Evolutionary conservation across 2,329 filamentous ascomycete genomes (phyloP), one percentile per base, ranked within the genome.

Genomic region (Fusarium abutilonis): DNA sequence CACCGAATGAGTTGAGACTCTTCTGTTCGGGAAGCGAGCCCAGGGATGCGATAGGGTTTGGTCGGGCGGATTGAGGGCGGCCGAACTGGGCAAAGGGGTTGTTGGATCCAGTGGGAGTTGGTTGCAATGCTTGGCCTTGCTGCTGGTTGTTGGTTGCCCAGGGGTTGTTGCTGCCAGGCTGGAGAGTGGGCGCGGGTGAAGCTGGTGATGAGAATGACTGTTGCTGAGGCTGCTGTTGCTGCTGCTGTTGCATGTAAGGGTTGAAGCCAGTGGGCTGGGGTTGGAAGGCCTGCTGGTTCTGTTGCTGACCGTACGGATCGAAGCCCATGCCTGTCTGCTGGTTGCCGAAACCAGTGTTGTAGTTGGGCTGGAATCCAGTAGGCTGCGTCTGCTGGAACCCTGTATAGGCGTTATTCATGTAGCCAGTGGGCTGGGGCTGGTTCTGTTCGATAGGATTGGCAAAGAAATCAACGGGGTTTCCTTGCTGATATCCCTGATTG

Each of bases 401-500:
- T 15, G 83, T 85, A 63, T 86, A 87, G 26, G 82, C 79, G 63
- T 84, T 83, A 51, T 76, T 74, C 75, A 86, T 79, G 66, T 80
- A 90, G n/a, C 92, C 92, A 1, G 92, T 96, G 4, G 87, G 89
- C 75, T 97, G 93, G 40, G 86, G 84, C 75, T 93, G 89, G 69
- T 79, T 86, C 50, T 74, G 88, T 56, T 94, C 91, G 71, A 98
- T 89, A 11, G 93, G 92, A 76, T 99, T 99, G 56, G 94, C 95
- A 70, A 96, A 95, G 87, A 96, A 98, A 77, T 99, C 95, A 15
- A 99, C 95, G 11, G 92, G 92, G 54, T 90, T 90, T 74, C 97
- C 94, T 78, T 99, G 95, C 79, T 98, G 93, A 73, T 99, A 99
- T 42, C 94, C 94, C 78, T 97, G 93, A 77, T 97, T 98, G 80